phyloP scores from a whole-genome alignment of 495 filamentous ascomycete genomes.

The Sordaria brevicollis region DNA sequence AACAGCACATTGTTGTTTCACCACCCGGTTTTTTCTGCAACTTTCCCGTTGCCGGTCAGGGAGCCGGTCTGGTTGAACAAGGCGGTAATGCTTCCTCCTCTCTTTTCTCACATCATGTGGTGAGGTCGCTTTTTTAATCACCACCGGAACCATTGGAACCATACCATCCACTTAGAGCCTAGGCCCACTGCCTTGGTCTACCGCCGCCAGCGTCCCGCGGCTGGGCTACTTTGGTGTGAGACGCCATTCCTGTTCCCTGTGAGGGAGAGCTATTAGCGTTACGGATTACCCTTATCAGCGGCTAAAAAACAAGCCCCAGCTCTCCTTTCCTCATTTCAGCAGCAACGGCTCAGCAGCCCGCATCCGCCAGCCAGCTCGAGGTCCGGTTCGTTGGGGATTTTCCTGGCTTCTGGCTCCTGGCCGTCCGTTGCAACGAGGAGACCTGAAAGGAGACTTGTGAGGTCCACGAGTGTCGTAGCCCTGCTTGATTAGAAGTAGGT shows the following conservation, averaged over 20 bases:
- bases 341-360: not conserved
- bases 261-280: not conserved
- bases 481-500: not conserved
- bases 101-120: not conserved
- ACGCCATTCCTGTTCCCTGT: not conserved
- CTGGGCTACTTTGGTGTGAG: not conserved
- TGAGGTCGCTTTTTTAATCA: not conserved
- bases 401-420: not conserved
- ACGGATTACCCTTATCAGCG: not conserved
- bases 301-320: not conserved
- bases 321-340: not conserved
- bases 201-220: not conserved
- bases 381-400: not conserved
- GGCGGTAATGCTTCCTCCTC: not conserved
- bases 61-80: not conserved
- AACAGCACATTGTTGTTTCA: not conserved
- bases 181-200: not conserved
- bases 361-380: not conserved
- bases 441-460: not conserved
- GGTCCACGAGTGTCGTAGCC: not conserved
- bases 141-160: not conserved
- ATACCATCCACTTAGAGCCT: not conserved
- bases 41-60: not conserved
- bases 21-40: not conserved
- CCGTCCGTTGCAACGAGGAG: not conserved